Evolutionary conservation across 441 rosid genomes (phyloP).

Genomic region (Gossypium aridum): DNA sequence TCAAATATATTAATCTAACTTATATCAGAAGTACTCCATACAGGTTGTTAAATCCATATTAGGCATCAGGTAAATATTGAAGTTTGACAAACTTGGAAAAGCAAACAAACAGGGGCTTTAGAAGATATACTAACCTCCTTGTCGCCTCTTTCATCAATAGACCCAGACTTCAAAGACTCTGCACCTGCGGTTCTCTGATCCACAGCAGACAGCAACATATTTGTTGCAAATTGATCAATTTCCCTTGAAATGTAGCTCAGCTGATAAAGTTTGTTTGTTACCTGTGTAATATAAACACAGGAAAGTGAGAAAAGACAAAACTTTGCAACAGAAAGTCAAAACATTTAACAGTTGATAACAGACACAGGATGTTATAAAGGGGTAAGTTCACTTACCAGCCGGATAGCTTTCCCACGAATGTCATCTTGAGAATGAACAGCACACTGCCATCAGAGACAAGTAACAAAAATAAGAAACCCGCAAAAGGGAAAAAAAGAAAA

Average conservation of each 20-base stretch:
- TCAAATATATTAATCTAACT: background rate
- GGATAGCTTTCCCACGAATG: conserved; percentile 90
- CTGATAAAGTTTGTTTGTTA: conserved; percentile 95
- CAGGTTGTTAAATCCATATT: background rate
- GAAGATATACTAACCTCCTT: conserved; percentile 45
- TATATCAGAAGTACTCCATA: background rate
- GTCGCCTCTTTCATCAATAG: conserved; percentile 42
- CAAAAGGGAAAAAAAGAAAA: background rate
- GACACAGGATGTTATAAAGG: conserved; percentile 10
- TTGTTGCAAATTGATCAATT: conserved; percentile 89
- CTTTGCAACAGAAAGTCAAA: background rate
- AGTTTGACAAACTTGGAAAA: background rate
- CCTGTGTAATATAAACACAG: conserved; percentile 50
- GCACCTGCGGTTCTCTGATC: conserved; percentile 39
- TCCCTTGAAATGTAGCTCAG: conserved; percentile 61
- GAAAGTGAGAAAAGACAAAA: conserved; percentile 3
- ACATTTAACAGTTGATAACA: conserved; percentile 2
- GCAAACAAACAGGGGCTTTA: background rate
- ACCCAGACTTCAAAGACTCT: conserved; percentile 40
- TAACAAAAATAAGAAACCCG: conserved; percentile 14
- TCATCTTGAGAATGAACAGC: conserved; percentile 96
- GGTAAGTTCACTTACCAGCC: conserved; percentile 62
- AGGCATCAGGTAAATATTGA: background rate
- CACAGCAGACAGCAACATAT: conserved; percentile 71
- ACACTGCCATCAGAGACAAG: conserved; percentile 61